These are phyloP conservation scores for Plasmodium chabaudi DNA, from an alignment of 169 alveolate species.

Conservation along the genomic window DNA sequence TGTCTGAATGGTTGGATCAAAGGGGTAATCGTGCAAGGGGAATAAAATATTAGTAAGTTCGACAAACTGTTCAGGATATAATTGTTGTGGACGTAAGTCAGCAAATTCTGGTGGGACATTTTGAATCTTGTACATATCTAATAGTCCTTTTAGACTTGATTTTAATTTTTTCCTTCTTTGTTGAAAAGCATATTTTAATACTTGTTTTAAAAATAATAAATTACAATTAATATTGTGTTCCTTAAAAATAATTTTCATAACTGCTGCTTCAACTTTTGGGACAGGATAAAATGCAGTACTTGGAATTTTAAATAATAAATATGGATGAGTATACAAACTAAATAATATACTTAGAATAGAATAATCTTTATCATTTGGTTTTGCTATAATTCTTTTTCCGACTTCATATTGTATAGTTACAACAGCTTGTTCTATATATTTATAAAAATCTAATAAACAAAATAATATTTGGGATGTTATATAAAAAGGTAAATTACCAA, in stretches of 20 bases:
- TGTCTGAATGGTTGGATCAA: constrained; percentile 57
- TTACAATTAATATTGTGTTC: constrained; percentile 54
- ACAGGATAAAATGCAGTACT: constrained; percentile 85
- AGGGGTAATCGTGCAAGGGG: constrained; percentile 42
- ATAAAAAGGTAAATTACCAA: constrained; percentile 89
- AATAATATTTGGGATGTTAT: constrained; percentile 88
- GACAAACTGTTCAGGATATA: constrained; percentile 79
- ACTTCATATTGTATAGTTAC: constrained; percentile 89
- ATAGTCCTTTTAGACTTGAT: constrained; percentile 77
- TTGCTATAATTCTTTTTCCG: constrained; percentile 86
- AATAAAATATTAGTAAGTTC: constrained; percentile 77
- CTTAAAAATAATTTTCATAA: constrained; percentile 78
- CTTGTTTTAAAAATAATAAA: constrained; percentile 79
- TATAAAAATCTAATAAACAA: constrained; percentile 86
- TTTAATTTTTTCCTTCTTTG: constrained; percentile 82
- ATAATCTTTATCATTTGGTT: constrained; percentile 77
- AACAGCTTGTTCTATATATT: constrained; percentile 85
- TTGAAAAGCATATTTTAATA: constrained; percentile 78
- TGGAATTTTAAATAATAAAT: constrained; percentile 84
- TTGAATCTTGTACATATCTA: constrained; percentile 65
- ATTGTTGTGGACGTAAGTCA: constrained; percentile 82
- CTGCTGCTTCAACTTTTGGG: constrained; percentile 87
- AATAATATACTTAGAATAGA: constrained; percentile 84
- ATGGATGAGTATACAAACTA: constrained; percentile 79
- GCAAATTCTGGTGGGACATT: constrained; percentile 75